Evolutionary conservation across 768 basidiomycete genomes (phyloP).

Genomic region (Udeniomyces megalosporus): DNA sequence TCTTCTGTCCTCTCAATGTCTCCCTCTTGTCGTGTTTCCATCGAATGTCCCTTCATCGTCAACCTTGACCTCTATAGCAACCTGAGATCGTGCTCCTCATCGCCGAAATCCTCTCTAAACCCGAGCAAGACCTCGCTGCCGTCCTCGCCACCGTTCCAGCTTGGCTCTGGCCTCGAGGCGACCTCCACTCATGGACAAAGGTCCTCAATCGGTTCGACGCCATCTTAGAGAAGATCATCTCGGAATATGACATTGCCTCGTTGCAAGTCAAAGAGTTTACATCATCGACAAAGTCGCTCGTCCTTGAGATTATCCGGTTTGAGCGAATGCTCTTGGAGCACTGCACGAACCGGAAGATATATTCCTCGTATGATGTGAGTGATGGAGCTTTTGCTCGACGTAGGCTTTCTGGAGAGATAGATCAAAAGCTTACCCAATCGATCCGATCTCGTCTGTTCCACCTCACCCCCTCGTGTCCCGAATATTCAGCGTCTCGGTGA

Average conservation of each 20-base stretch:
- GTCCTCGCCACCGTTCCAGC: constrained; percentile 30
- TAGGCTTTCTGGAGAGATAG: not conserved
- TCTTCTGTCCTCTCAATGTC: not conserved
- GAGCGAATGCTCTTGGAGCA: constrained; percentile 84
- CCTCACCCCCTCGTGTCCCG: not conserved
- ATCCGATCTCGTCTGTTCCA: not conserved
- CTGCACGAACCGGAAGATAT: constrained; percentile 93
- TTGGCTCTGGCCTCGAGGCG: constrained; percentile 93
- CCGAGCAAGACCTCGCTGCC: constrained; percentile 53
- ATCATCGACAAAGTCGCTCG: constrained; percentile 50
- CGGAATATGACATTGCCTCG: constrained; percentile 65
- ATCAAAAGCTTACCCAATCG: not conserved
- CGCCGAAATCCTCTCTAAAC: constrained; percentile 45
- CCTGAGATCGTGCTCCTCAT: constrained; percentile 54
- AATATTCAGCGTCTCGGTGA: constrained; percentile 81
- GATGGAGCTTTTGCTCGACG: not conserved
- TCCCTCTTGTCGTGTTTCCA: constrained; percentile 11
- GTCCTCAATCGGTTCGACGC: constrained; percentile 90
- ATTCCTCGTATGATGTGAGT: constrained; percentile 87
- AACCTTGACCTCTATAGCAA: constrained; percentile 13
- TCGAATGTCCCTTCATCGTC: not conserved
- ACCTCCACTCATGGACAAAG: constrained; percentile 90
- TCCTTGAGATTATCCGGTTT: constrained; percentile 74
- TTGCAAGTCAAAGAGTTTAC: constrained; percentile 67
- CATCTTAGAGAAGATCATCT: constrained; percentile 65